Evolutionary conservation across 2,329 filamentous ascomycete genomes (phyloP).

Genomic region (Fusarium subglutinans): DNA sequence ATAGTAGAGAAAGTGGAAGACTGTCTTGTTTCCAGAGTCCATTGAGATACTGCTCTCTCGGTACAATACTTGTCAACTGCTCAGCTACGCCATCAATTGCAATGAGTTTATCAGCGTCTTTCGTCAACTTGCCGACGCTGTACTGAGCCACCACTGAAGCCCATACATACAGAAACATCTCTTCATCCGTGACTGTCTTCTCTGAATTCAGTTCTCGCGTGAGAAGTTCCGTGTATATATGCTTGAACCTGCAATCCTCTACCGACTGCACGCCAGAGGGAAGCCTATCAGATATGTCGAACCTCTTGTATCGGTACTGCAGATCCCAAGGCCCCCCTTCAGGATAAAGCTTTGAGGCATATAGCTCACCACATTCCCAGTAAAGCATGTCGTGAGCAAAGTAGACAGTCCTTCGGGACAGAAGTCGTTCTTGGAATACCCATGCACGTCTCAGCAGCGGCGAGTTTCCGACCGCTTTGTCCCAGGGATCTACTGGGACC

Average conservation of each 20-base stretch:
- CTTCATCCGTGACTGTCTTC: not conserved
- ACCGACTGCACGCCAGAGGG: not conserved
- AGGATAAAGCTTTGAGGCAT: not conserved
- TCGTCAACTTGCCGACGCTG: not conserved
- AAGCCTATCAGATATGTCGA: not conserved
- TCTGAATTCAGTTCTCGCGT: not conserved
- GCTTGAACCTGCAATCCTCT: not conserved
- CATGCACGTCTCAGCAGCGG: not conserved
- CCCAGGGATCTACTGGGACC: not conserved
- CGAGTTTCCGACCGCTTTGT: not conserved
- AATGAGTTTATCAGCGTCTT: not conserved
- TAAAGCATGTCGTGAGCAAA: conserved; percentile 1
- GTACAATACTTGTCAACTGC: not conserved
- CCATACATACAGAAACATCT: conserved; percentile 13
- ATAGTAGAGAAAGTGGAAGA: not conserved
- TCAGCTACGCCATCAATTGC: not conserved
- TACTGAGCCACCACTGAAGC: conserved; percentile 2
- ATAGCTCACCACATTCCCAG: not conserved
- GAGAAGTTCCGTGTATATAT: not conserved
- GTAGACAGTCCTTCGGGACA: not conserved
- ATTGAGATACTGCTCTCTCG: not conserved
- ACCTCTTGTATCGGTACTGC: not conserved
- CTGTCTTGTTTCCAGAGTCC: not conserved
- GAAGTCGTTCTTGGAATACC: conserved; percentile 3
- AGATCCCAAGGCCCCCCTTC: not conserved